Percentiles rank a stretch among this genome's conserved stretches.
These are phyloP conservation scores for Cubamyces sp. DNA, from an alignment of 768 basidiomycete genomes.

Conservation along the genomic window DNA sequence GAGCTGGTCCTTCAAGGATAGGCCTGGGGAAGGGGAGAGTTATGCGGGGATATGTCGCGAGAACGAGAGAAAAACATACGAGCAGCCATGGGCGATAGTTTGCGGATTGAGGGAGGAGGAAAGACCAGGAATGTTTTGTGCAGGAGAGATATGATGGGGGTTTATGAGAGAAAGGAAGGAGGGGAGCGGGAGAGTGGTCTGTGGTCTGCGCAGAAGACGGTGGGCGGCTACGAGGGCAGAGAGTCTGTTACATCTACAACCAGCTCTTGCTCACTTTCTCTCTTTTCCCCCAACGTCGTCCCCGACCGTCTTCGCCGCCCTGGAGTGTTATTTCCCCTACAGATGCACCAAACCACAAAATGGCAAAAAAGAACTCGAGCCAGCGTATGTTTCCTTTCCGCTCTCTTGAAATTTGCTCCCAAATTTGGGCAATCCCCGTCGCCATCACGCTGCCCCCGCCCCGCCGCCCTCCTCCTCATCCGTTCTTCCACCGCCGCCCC, in stretches of 20 bases:
- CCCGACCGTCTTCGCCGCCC: conserved; percentile 21
- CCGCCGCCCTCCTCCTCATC: conserved; percentile 16
- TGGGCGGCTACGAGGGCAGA: no score
- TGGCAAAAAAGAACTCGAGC: conserved; percentile 31
- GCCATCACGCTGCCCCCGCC: conserved; percentile 9
- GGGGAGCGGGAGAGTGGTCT: conserved; percentile 8
- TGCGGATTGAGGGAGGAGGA: neutral
- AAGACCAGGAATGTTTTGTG: no score
- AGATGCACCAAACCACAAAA: conserved; percentile 29
- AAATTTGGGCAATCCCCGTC: neutral
- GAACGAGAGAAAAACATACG: conserved; percentile 18
- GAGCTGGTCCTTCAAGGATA: conserved; percentile 80
- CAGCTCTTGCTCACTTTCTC: conserved; percentile 20
- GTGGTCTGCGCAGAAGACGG: no score
- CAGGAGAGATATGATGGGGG: neutral
- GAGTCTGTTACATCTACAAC: neutral
- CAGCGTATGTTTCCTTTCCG: conserved; percentile 25
- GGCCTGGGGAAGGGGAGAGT: conserved; percentile 36
- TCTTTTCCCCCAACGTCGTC: conserved; percentile 12
- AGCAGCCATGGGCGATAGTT: conserved; percentile 23
- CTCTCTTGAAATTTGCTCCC: conserved; percentile 5
- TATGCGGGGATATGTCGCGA: conserved; percentile 4
- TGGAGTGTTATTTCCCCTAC: conserved; percentile 26
- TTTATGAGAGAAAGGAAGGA: conserved; percentile 14
- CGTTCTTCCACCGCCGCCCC: conserved; percentile 15